Base-by-base conservation (phyloP, 1,139 yeast genomes). In the Debaryomyces robertsiae region DNA sequence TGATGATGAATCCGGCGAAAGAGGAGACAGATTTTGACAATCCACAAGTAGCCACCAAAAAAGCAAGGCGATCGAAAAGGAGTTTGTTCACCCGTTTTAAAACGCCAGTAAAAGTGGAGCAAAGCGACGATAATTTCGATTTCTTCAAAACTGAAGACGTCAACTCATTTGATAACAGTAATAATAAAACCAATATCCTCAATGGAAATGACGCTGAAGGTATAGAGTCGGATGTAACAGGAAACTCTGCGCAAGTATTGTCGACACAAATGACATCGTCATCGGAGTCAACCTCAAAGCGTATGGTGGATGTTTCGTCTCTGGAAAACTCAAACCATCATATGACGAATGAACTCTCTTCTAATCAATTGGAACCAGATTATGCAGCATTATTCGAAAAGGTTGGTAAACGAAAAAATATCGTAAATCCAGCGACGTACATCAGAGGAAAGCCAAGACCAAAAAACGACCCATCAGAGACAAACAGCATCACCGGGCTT, bases 341-440 rank as follows among this genome's bases (percentile, higher is more conserved):
- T 15, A 36, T 16, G 4, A 3, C 22, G 6, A 27, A 27, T 9
- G 6, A 9, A 9, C 9, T 14, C 6, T 9, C 33, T 9, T 27
- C 23, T 6, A 28, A 22, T 14, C 19, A 19, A n/a, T 36, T 27
- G 27, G 73, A 65, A 40, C 77, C 77, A 1, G 74, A 73, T 50
- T 73, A 73, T 49, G 76, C 71, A 2, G 75, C 77, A 3, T 60
- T 73, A 23, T 73, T 73, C 49, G 69, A 70, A 44, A 69, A 69
- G 40, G 74, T 73, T 6, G 76, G 76, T 2, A 73, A 71, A 46
- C 53, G 77, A 29, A 67, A 68, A 45, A 63, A 60, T 28, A 60
- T 63, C 16, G 65, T 60, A 10, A 49, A 50, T 31, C 50, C 59
- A 22, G 53, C 60, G 16, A 45, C 50, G 30, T 58, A 59, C 44